Conservation (phyloP, 2,329 filamentous ascomycete genomes). For the Colletotrichum lentis region DNA sequence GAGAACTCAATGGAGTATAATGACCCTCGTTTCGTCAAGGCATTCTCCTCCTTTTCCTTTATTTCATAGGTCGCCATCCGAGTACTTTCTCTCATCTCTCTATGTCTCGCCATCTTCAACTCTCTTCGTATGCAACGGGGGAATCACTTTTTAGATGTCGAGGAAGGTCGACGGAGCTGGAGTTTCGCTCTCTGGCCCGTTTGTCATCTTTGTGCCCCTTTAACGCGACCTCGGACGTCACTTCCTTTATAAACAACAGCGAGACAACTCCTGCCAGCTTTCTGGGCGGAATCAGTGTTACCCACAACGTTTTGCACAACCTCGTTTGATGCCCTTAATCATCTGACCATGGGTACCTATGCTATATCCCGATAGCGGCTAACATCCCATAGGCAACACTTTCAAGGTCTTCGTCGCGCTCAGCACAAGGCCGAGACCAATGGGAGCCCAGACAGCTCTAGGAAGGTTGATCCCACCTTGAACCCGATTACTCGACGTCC, state of each 20-base stretch:
- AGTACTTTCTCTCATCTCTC: neutral
- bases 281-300: neutral
- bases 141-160: neutral
- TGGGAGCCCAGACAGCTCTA: conserved; percentile 48
- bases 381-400: conserved; percentile 63
- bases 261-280: neutral
- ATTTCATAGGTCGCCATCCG: no score
- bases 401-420: conserved; percentile 65
- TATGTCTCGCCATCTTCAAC: neutral
- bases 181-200: neutral
- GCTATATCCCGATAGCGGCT: conserved; percentile 4
- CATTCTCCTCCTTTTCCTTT: neutral
- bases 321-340: neutral
- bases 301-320: neutral
- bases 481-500: conserved; percentile 69
- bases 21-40: no score
- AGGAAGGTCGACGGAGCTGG: neutral
- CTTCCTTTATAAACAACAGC: neutral
- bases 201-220: neutral
- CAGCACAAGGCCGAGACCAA: conserved; percentile 61
- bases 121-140: no score
- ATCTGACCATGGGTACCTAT: neutral
- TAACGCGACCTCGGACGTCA: neutral
- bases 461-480: conserved; percentile 58
- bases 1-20: neutral